Base-by-base conservation (phyloP, 805 yeast species). In the Kuraishia cidri region DNA sequence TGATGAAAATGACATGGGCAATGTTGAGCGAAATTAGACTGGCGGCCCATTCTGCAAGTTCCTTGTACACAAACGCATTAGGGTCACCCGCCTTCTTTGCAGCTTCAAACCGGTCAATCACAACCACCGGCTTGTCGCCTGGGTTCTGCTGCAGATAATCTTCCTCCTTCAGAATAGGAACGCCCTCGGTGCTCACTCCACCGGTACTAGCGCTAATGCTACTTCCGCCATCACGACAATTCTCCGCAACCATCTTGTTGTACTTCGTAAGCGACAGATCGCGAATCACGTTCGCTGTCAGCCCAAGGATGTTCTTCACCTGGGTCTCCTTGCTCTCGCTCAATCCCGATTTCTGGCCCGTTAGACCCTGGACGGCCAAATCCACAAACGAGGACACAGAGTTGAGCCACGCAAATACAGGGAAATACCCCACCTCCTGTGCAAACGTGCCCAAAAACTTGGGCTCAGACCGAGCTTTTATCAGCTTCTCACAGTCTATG, bases 261-360 rank as follows among this genome's bases (percentile, higher is more conserved):
- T 64, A 59, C 50, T 79, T 62, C 14, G 59, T 52, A 18, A 74
- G 44, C 2, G 80, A 66, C 9, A 86, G 69, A 13, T 71, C 72
- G 42, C 87, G 67, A n/a, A 92, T 65, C 0, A 95, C 88, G 41
- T 72, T 75, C 24, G 77, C 60, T 0, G 90, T 68, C 29, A 84
- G 69, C 31, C 78, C 70, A 31, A 88, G 64, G 73, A 88, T 87
- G 44, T 79, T 78, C 54, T 83, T 80, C 39, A 83, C 71, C 50
- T 85, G 95, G 0, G 80, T 58, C 44, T 88, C 96, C 40, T 78
- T 79, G 2, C 84, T 62, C 50, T 88, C 96, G 20, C 88, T 74
- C 30, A 88, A 62, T 1, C 96, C 96, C 3, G 94, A 81, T 49
- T 87, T 88, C 51, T 87, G 97, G 1, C 97, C 98, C 1, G 95